Base-by-base conservation (phyloP, 2,329 filamentous ascomycete genomes). In the Paraconiothyrium sp. region DNA sequence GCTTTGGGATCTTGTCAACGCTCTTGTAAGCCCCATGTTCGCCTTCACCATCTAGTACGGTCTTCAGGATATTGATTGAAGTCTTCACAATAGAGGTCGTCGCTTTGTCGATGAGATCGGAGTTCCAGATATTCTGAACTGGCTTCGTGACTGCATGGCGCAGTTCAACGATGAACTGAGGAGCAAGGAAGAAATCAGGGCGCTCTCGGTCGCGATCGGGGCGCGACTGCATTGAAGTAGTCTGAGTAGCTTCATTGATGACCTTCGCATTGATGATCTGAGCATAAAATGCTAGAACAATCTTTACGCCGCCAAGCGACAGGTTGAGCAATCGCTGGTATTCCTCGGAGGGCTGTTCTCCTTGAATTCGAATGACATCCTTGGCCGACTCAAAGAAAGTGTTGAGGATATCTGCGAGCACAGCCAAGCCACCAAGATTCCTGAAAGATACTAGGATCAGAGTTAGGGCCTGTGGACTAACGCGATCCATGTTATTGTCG, bases 401-500 rank as follows among this genome's bases (percentile, higher is more conserved):
- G 44, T 87, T 82, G 10, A 96, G 84, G 73, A 97, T 89, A 0
- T 85, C 82, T 68, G 92, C 93, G 62, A 98, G 81, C 5, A 88
- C 84, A 9, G 89, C 85, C 61, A 99, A 84, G 0, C 95, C 94
- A 43, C 88, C 89, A 51, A 89, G 86, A 62, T 92, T 89, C 76
- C 94, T 94, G 82, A 99, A 97, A 0, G 93, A 91, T 58, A 94
- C 86, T 27, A 99, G 84, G 39, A 98, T 89, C 32, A 95, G 86
- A 47, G 93, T 91, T 63, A 89, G 61, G 16, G 74, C 72, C 41
- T 79, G 77, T 8, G 78, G 75, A 51, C 48, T 64, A 8, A 62
- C 61, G 13, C 77, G 75, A 16, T 80, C 77, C 49, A 77, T 66
- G 72, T 79, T 80, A 78, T 86, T 85, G 72, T 97, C 93, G 63